phyloP scores from a whole-genome alignment of 164 flowering plant genomes.

The Tinospora cordifolia region DNA sequence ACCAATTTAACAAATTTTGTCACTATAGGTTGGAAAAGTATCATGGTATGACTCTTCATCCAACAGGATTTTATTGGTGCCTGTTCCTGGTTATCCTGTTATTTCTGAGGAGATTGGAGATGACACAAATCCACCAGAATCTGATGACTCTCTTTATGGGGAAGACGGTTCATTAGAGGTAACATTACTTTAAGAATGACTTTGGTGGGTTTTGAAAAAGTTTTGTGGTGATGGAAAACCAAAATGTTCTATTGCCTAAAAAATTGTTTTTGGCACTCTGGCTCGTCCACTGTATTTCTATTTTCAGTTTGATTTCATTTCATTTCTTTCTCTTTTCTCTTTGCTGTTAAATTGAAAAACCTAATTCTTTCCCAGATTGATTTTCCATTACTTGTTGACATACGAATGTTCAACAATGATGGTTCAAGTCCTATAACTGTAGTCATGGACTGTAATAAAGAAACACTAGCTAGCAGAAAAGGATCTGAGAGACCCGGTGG shows the following conservation, averaged over 20 bases:
- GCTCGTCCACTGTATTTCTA: neutral
- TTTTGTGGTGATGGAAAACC: too few relatives aligned
- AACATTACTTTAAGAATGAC: slow-evolving; percentile 10
- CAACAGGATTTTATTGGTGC: slow-evolving; percentile 34
- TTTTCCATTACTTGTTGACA: slow-evolving; percentile 57
- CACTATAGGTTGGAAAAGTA: slow-evolving; percentile 67
- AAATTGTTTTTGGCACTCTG: too few relatives aligned
- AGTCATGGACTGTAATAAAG: slow-evolving; percentile 15
- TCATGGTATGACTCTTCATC: slow-evolving; percentile 39
- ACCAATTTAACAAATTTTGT: neutral
- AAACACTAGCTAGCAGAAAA: slow-evolving; percentile 13
- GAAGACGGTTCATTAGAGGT: slow-evolving; percentile 95
- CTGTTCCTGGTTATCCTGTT: slow-evolving; percentile 63
- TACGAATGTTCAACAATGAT: slow-evolving; percentile 39
- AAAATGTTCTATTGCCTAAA: too few relatives aligned
- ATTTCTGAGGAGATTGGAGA: slow-evolving; percentile 27
- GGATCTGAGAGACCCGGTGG: slow-evolving; percentile 12
- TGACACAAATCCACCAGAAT: slow-evolving; percentile 30
- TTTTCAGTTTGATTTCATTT: neutral
- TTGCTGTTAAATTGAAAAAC: slow-evolving; percentile 3
- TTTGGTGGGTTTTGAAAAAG: neutral
- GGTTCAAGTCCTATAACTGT: slow-evolving; percentile 18
- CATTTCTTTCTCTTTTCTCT: neutral
- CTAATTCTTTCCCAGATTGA: slow-evolving; percentile 47
- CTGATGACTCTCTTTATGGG: slow-evolving; percentile 44